These are phyloP conservation scores for Clarireedia paspali DNA, from an alignment of 2,329 filamentous ascomycete species.

Conservation along the genomic window DNA sequence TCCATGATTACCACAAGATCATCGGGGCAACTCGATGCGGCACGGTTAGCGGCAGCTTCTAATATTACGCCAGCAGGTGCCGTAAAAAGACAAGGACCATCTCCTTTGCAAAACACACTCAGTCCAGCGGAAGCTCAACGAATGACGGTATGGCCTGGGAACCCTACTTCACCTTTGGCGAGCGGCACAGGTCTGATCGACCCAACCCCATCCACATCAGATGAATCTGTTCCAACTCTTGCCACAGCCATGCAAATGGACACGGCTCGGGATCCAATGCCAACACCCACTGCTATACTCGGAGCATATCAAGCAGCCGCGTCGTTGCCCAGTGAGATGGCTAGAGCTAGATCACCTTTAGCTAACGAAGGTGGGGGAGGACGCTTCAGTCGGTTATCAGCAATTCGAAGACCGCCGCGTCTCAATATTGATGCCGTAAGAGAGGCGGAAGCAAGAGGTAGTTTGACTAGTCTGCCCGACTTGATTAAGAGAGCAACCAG, in stretches of 20 bases:
- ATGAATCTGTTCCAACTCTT: slow-evolving; percentile 17
- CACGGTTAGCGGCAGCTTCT: background rate
- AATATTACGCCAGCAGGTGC: background rate
- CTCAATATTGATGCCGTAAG: slow-evolving; percentile 77
- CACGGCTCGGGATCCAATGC: slow-evolving; percentile 13
- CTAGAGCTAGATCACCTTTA: background rate
- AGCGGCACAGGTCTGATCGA: slow-evolving; percentile 25
- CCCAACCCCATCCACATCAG: slow-evolving; percentile 21
- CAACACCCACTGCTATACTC: slow-evolving; percentile 34
- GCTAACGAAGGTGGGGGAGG: background rate
- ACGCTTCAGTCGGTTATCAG: slow-evolving; percentile 40
- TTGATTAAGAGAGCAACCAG: slow-evolving; percentile 82
- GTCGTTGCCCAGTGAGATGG: slow-evolving; percentile 11
- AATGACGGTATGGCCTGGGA: slow-evolving; percentile 18
- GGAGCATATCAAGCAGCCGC: slow-evolving; percentile 42
- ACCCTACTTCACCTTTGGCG: slow-evolving; percentile 21
- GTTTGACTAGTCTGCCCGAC: slow-evolving; percentile 85
- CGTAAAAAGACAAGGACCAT: slow-evolving; percentile 16
- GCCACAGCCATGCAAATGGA: slow-evolving; percentile 15
- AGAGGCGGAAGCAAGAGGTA: slow-evolving; percentile 76
- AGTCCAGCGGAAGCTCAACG: slow-evolving; percentile 24
- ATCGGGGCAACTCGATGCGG: slow-evolving; percentile 18
- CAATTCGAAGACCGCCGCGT: slow-evolving; percentile 58
- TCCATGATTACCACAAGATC: slow-evolving; percentile 43
- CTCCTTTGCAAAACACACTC: slow-evolving; percentile 34